Evolutionary conservation across 2,329 filamentous ascomycete genomes (phyloP).

Genomic region (Fusarium chaquense): DNA sequence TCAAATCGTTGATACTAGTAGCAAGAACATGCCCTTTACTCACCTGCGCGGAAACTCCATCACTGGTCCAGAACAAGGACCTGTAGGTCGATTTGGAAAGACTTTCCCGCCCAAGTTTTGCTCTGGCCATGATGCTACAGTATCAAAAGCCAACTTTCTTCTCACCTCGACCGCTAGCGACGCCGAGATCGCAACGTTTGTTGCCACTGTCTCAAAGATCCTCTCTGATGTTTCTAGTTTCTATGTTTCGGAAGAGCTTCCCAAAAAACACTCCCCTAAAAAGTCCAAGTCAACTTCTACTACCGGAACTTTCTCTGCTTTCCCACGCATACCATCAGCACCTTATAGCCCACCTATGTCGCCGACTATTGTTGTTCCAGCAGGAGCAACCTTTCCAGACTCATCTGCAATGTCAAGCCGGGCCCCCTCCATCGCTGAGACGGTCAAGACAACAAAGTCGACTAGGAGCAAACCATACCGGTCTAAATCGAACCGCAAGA

Average conservation of each 20-base stretch:
- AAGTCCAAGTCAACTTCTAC: conserved; percentile 48
- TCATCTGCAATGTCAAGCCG: conserved; percentile 36
- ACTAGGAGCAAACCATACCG: conserved; percentile 48
- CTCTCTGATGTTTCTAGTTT: conserved; percentile 51
- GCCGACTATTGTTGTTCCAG: conserved; percentile 26
- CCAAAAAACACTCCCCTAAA: conserved; percentile 35
- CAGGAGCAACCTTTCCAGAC: conserved; percentile 19
- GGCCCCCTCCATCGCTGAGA: conserved; percentile 53
- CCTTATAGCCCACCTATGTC: conserved; percentile 43
- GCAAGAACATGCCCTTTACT: conserved; percentile 55
- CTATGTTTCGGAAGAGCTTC: conserved; percentile 58
- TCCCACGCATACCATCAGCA: conserved; percentile 44
- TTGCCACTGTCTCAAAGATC: conserved; percentile 64
- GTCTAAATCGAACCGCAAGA: conserved; percentile 45
- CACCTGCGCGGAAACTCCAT: conserved; percentile 55
- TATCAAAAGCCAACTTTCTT: conserved; percentile 68
- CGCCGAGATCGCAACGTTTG: conserved; percentile 65
- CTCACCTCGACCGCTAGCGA: conserved; percentile 67
- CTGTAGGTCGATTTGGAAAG: conserved; percentile 34
- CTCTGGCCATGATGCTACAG: conserved; percentile 50
- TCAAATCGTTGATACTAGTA: conserved; percentile 64
- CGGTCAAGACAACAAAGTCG: conserved; percentile 47
- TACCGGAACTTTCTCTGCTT: conserved; percentile 49
- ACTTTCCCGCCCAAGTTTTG: conserved; percentile 43
- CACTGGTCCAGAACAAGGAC: conserved; percentile 43